A percentile compares a stretch with the other conserved stretches of the same genome.
Conservation (phyloP, 2,329 filamentous ascomycete species). For the Colletotrichum karsti region DNA sequence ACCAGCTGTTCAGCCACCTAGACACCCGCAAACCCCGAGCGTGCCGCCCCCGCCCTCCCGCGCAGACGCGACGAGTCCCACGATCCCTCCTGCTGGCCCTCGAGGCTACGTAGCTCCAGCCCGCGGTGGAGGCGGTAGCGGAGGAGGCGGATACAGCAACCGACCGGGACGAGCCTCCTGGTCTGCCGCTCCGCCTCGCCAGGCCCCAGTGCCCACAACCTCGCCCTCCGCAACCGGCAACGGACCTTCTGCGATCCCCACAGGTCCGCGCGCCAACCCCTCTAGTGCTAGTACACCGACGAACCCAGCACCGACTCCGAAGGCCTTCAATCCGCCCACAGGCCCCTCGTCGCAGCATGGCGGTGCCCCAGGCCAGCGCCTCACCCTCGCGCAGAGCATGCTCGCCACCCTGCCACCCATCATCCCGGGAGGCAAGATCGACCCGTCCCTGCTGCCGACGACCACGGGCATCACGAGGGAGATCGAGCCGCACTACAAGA, state of each 20-base stretch:
- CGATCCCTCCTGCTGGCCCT: slow-evolving; percentile 61
- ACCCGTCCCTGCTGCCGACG: slow-evolving; percentile 52
- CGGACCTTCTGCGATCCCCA: slow-evolving; percentile 53
- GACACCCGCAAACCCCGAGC: slow-evolving; percentile 44
- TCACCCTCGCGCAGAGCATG: slow-evolving; percentile 60
- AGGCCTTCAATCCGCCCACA: slow-evolving; percentile 65
- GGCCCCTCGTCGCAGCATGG: slow-evolving; percentile 55
- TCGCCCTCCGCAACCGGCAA: slow-evolving; percentile 47
- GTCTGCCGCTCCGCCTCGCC: slow-evolving; percentile 38
- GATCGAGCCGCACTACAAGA: slow-evolving; percentile 61
- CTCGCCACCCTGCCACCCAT: slow-evolving; percentile 60
- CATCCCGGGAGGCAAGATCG: slow-evolving; percentile 63
- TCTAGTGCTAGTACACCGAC: slow-evolving; percentile 43
- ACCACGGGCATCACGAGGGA: slow-evolving; percentile 60
- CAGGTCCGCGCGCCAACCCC: slow-evolving; percentile 52
- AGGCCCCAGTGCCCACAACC: slow-evolving; percentile 41
- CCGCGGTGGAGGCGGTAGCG: too few species aligned
- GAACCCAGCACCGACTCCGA: slow-evolving; percentile 46
- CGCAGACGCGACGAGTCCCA: slow-evolving; percentile 53
- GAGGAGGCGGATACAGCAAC: slow-evolving; percentile 48
- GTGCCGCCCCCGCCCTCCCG: slow-evolving; percentile 38
- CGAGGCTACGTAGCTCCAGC: slow-evolving; percentile 59
- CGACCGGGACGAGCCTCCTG: slow-evolving; percentile 59
- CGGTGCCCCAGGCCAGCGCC: slow-evolving; percentile 42
- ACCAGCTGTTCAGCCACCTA: slow-evolving; percentile 42